Base-by-base conservation (phyloP, 352 stramenopile species). In the Globisporangium camurandrum region DNA sequence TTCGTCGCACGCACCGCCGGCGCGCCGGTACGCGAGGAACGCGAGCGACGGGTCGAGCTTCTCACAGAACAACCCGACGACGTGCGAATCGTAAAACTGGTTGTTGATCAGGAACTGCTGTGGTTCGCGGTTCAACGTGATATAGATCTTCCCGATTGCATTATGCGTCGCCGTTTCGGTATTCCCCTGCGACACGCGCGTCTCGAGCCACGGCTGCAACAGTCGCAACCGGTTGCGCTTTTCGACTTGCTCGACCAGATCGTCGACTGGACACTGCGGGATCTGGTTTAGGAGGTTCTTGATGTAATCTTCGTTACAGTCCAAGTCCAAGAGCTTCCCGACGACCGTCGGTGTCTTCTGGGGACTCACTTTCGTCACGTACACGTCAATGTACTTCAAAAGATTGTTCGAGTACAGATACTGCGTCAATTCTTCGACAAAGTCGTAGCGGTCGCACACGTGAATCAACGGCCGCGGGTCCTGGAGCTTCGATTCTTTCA, bases 141-240 rank as follows among this genome's bases (percentile, higher is more conserved):
- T 96, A 84, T 99, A 99, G 72, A 99, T 99, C 88, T 99, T 99
- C 70, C 97, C 97, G 42, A 99, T 93, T 34, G 97, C 96, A 67
- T 99, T 99, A 84, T 99, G 97, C 16, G 96, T 99, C 31, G 95
- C 95, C 24, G 95, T 94, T 63, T 99, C 96, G 12, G 95, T 98
- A 71, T 98, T 99, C 54, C 97, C 97, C 69, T 98, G 98, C 16
- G 96, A 92, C 51, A 99, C 93, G 68, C 97, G 95, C 22, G 95
- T 97, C 79, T 99, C 97, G 28, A 99, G 85, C 96, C 97, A 99
- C 31, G 95, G 95, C 78, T 99, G 96, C 31, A 99, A 75, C 56
- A 99, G 77, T 55, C 97, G 93, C 52, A 99, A 85, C 53, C 97
- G 95, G 79, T 99, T 99, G 47, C 97, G 88, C 62, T 96, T 97